These are phyloP conservation scores for Picea engelmannii DNA, from an alignment of 83 land plant species.

Conservation along the genomic window DNA sequence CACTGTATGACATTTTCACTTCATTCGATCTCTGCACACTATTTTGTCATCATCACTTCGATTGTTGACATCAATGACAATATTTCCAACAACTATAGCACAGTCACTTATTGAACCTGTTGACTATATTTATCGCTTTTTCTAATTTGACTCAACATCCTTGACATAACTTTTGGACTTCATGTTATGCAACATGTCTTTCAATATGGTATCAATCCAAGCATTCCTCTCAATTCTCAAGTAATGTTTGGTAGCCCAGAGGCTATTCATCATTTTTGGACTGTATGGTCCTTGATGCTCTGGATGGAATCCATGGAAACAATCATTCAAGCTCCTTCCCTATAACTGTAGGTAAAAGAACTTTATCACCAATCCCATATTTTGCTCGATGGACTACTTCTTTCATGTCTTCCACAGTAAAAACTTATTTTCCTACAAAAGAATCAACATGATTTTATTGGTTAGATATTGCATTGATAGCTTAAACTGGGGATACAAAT, in stretches of 20 bases:
- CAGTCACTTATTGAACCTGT: neutral
- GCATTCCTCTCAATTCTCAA: constrained; percentile 23
- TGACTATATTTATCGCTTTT: neutral
- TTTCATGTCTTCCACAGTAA: constrained; percentile 60
- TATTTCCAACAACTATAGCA: no score
- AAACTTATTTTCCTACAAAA: constrained; percentile 46
- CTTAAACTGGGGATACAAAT: neutral
- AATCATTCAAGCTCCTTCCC: constrained; percentile 47
- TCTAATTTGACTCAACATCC: neutral
- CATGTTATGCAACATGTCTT: neutral
- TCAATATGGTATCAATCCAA: neutral
- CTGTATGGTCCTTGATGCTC: constrained; percentile 24
- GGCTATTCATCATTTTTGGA: constrained; percentile 37
- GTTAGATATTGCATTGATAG: neutral
- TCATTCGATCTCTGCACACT: no score
- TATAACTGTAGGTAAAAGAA: constrained; percentile 16
- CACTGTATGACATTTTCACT: no score
- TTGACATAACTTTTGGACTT: neutral
- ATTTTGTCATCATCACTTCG: no score
- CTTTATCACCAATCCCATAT: constrained; percentile 55
- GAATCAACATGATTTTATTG: constrained; percentile 1
- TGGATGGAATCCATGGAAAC: constrained; percentile 67
- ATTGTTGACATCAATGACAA: no score
- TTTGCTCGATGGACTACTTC: constrained; percentile 67
- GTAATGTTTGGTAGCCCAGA: constrained; percentile 61